phyloP scores from a whole-genome alignment of 2,329 filamentous ascomycete species.

The Fusarium neocosmosporiellum region DNA sequence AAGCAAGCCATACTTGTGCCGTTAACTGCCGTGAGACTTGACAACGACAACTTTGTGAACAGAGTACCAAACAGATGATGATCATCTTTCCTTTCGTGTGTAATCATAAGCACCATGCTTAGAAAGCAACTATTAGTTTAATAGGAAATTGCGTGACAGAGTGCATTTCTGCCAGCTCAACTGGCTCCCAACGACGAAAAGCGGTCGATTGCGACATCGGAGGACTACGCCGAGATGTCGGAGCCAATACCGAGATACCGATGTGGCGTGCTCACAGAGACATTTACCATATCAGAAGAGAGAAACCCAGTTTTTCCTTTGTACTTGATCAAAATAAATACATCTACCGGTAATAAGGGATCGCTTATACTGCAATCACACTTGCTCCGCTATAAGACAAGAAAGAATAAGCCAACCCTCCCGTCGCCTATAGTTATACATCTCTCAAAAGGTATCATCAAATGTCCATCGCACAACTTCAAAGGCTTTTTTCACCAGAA shows the following conservation, averaged over 20 bases:
- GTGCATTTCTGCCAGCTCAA: background rate
- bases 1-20: background rate
- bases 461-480: slow-evolving; percentile 1
- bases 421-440: slow-evolving; percentile 3
- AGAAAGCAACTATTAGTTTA: background rate
- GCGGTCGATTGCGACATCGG: background rate
- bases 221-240: background rate
- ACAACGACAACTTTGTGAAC: background rate
- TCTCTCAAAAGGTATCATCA: slow-evolving; percentile 17
- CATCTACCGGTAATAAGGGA: background rate
- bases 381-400: background rate
- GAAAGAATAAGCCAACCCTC: background rate
- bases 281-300: background rate
- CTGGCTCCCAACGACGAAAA: background rate
- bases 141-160: background rate
- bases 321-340: background rate
- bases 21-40: background rate
- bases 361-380: background rate
- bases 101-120: background rate
- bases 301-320: background rate
- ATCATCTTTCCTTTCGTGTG: background rate
- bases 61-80: background rate
- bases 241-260: background rate
- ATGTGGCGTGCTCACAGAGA: background rate
- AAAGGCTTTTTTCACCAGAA: background rate